Evolutionary conservation across 371 early-diverging fungal genomes (phyloP).

Genomic region (Mucor lusitanicus): DNA sequence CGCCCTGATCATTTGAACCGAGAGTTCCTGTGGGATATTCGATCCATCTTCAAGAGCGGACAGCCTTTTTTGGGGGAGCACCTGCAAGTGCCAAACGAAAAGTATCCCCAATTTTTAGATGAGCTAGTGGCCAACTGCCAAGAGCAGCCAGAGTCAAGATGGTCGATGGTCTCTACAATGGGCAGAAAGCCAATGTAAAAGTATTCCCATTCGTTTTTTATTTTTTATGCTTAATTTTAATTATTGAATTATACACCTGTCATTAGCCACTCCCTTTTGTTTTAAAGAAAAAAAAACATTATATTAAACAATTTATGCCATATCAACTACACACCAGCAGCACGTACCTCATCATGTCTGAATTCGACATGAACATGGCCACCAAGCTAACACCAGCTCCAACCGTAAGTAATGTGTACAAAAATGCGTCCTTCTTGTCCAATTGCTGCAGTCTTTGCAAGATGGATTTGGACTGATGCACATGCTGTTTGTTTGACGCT

Average conservation of each 20-base stretch:
- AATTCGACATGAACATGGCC: slow-evolving; percentile 39
- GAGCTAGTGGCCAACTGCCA: slow-evolving; percentile 7
- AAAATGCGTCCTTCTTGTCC: slow-evolving; percentile 15
- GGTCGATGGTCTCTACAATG: slow-evolving; percentile 20
- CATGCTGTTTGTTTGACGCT: neutral
- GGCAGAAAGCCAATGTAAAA: slow-evolving; percentile 20
- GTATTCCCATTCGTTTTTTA: slow-evolving; percentile 1
- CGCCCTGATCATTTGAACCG: slow-evolving; percentile 19
- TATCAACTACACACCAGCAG: neutral
- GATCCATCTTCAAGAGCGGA: slow-evolving; percentile 18
- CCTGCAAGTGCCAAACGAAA: slow-evolving; percentile 9
- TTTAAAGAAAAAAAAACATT: neutral
- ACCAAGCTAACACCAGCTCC: slow-evolving; percentile 45
- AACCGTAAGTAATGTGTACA: slow-evolving; percentile 36
- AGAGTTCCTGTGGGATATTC: slow-evolving; percentile 26
- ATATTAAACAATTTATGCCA: neutral
- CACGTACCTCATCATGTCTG: slow-evolving; percentile 33
- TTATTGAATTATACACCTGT: slow-evolving; percentile 7
- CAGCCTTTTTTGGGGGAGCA: slow-evolving; percentile 21
- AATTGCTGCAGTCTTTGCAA: slow-evolving; percentile 8
- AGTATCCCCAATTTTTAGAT: slow-evolving; percentile 22
- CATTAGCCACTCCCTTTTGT: slow-evolving; percentile 15
- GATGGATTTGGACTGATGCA: neutral
- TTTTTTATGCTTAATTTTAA: slow-evolving; percentile 4
- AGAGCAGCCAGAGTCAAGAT: slow-evolving; percentile 16